Evolutionary conservation across 805 yeast species (phyloP), one percentile per base, ranked within the genome.

Genomic region (Tetrapisispora iriomotensis): DNA sequence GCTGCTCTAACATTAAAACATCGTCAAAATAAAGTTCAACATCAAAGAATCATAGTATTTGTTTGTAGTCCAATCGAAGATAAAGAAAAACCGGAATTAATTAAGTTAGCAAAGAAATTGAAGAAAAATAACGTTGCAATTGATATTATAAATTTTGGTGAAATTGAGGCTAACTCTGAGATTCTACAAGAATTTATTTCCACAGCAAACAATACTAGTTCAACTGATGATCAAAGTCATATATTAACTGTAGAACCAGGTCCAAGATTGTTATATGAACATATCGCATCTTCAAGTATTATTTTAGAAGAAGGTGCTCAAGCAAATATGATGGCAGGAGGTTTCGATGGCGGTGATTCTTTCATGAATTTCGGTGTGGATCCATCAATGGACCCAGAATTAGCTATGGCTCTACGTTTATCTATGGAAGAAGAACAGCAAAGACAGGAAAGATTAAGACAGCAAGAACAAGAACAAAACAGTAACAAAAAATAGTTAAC

Each of bases 361-460:
- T 72, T 67, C 36, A 77, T 76, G 63, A 85, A 78, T 41, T 71
- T 80, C 54, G 82, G 79, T 38, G 75, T 75, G 29, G 97, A 90
- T 62, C 90, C 95, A 24, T 78, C 79, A 48, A 82, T 86, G 77
- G 98, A 92, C 54, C 97, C 97, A 24, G 98, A 92, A 63, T 74
- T 92, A 57, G 98, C 97, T 0, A 71, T 92, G 70, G 98, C 97
- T 1, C 74, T 92, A 54, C 78, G 97, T 58, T 70, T 92, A 61
- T 90, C 97, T 0, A 70, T 92, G 54, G 97, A 92, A 57, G 98
- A 92, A 57, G 97, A 90, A 59, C 83, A 81, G 52, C 80, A 84
- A 37, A 77, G 97, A 66, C 96, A 86, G 57, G 95, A 84, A 48
- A 74, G 88, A 56, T 79, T 77, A 49, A 70, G 75, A 24, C 61